phyloP scores from a whole-genome alignment of 371 early-diverging fungal species.

The Lichtheimia ramosa region DNA sequence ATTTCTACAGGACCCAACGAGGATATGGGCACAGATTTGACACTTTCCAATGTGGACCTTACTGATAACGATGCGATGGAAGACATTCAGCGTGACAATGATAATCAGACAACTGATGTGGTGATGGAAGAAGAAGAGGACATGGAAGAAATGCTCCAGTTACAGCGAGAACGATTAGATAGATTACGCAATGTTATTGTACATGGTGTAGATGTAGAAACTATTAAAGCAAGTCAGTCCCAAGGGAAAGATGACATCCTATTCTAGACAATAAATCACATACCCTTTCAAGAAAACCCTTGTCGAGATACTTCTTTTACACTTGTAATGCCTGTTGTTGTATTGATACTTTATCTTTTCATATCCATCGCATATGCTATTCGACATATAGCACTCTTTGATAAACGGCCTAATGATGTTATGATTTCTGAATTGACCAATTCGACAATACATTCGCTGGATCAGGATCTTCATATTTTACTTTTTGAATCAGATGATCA shows the following conservation, averaged over 20 bases:
- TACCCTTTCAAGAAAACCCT: neutral
- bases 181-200: conserved; percentile 42
- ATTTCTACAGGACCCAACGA: neutral
- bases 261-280: conserved; percentile 26
- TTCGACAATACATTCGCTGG: too few relatives aligned
- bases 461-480: too few relatives aligned
- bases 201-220: conserved; percentile 44
- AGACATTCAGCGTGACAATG: conserved; percentile 1
- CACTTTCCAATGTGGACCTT: conserved; percentile 3
- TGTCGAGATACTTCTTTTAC: neutral
- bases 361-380: neutral
- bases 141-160: conserved; percentile 45
- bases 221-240: conserved; percentile 26
- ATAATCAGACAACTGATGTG: neutral
- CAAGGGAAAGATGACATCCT: conserved; percentile 42
- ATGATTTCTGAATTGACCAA: too few relatives aligned
- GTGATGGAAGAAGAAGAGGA: conserved; percentile 27
- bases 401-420: too few relatives aligned
- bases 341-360: neutral
- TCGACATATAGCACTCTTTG: too few relatives aligned
- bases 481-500: too few relatives aligned
- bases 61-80: conserved; percentile 14
- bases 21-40: conserved; percentile 15
- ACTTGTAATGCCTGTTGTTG: too few relatives aligned
- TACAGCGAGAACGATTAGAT: conserved; percentile 47